phyloP scores from a whole-genome alignment of 78 protist species.

The Chrysochromulina tobinii region DNA sequence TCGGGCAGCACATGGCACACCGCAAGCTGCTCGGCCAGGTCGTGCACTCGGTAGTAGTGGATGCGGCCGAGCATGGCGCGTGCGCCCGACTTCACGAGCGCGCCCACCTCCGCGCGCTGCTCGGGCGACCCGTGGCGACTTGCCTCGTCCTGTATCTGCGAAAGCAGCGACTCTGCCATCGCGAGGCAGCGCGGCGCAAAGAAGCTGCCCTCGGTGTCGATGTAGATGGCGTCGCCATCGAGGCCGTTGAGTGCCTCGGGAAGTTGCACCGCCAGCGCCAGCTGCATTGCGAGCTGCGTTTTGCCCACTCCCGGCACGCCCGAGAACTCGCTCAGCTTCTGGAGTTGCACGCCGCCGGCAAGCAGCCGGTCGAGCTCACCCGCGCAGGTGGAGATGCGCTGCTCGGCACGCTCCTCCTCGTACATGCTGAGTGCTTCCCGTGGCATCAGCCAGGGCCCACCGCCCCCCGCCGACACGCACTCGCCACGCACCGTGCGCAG shows the following conservation, averaged over 20 bases:
- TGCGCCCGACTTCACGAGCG: background rate
- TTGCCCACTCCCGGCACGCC: conserved; percentile 68
- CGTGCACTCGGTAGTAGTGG: conserved; percentile 27
- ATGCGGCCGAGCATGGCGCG: background rate
- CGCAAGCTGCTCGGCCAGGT: conserved; percentile 35
- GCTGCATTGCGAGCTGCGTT: conserved; percentile 58
- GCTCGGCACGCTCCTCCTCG: background rate
- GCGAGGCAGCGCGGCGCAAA: background rate
- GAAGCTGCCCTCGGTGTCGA: conserved; percentile 58
- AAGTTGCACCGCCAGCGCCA: conserved; percentile 42
- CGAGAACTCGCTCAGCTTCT: conserved; percentile 45
- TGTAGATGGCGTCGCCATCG: conserved; percentile 48
- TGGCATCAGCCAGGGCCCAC: too few species aligned
- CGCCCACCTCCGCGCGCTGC: background rate
- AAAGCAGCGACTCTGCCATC: conserved; percentile 3
- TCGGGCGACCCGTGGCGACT: background rate
- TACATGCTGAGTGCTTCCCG: background rate
- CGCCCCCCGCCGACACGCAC: too few species aligned
- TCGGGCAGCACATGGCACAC: background rate
- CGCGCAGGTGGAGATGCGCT: background rate
- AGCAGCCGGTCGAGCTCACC: conserved; percentile 38
- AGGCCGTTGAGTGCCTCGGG: conserved; percentile 33
- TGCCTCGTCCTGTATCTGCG: background rate
- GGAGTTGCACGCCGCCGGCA: conserved; percentile 47
- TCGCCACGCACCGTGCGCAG: background rate